phyloP scores from a whole-genome alignment of 495 filamentous ascomycete genomes.

The Hyphodiscus hymeniophilus region DNA sequence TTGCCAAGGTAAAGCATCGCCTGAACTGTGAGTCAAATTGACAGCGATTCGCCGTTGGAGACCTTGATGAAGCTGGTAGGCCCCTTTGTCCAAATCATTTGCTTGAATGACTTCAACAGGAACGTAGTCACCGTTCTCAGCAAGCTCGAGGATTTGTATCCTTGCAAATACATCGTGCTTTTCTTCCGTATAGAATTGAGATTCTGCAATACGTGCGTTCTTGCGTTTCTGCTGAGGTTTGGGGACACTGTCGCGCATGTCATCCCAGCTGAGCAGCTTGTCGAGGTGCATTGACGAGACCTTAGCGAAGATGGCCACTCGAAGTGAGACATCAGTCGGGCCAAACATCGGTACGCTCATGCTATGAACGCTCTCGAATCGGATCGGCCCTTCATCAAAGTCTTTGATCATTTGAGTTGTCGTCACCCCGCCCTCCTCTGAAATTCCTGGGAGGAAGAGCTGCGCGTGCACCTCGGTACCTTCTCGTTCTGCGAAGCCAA shows the following conservation, averaged over 20 bases:
- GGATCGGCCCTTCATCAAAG: slow-evolving; percentile 91
- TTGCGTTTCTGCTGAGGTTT: slow-evolving; percentile 48
- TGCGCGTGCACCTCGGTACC: slow-evolving; percentile 94
- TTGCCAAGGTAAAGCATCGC: slow-evolving; percentile 78
- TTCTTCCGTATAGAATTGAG: slow-evolving; percentile 87
- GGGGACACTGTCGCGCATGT: slow-evolving; percentile 73
- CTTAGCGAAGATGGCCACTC: slow-evolving; percentile 89
- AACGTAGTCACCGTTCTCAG: slow-evolving; percentile 82
- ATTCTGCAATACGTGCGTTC: slow-evolving; percentile 72
- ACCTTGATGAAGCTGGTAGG: slow-evolving; percentile 92
- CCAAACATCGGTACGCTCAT: slow-evolving; percentile 94
- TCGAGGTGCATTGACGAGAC: slow-evolving; percentile 93
- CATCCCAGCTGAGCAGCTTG: slow-evolving; percentile 97
- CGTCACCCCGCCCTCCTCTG: slow-evolving; percentile 81
- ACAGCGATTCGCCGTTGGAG: slow-evolving; percentile 83
- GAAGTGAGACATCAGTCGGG: slow-evolving; percentile 61
- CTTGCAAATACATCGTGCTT: slow-evolving; percentile 87
- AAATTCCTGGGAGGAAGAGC: slow-evolving; percentile 86
- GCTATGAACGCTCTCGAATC: slow-evolving; percentile 95
- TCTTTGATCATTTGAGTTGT: slow-evolving; percentile 91
- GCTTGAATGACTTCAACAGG: slow-evolving; percentile 89
- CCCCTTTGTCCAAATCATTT: slow-evolving; percentile 70
- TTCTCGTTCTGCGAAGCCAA: slow-evolving; percentile 93
- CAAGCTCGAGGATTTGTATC: slow-evolving; percentile 80
- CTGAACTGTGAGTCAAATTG: slow-evolving; percentile 80